phyloP scores from a whole-genome alignment of 164 flowering plant genomes.

The Chloranthus sessilifolius region DNA sequence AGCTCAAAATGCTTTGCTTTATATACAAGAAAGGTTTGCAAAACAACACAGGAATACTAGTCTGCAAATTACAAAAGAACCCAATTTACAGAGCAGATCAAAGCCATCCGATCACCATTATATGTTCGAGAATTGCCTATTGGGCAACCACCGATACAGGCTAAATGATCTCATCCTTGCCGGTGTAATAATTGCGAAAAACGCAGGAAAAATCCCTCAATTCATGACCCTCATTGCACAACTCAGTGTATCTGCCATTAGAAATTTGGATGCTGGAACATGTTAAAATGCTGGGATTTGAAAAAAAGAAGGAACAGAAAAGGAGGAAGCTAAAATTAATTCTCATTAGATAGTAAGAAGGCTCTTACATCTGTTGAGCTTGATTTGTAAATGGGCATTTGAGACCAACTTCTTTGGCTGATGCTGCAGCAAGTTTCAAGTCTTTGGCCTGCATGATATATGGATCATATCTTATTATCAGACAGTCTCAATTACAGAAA shows the following conservation, averaged over 20 bases:
- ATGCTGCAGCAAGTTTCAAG: constrained; percentile 58
- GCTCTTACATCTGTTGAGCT: constrained; percentile 62
- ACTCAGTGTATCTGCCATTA: constrained; percentile 18
- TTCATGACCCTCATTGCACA: constrained; percentile 21
- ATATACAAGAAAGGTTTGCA: no score
- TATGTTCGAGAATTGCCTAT: no score
- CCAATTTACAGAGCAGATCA: no score
- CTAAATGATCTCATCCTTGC: constrained; percentile 24
- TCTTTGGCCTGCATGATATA: constrained; percentile 68
- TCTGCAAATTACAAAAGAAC: no score
- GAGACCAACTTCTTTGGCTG: constrained; percentile 54
- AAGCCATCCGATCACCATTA: no score
- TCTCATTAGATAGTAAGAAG: background rate
- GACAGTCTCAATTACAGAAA: no score
- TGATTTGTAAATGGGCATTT: constrained; percentile 50
- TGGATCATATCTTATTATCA: no score
- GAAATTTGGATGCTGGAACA: background rate
- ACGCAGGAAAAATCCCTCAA: constrained; percentile 26
- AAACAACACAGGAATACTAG: no score
- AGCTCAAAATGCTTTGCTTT: no score
- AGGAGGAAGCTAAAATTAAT: no score
- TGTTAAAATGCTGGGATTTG: background rate
- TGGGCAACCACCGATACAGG: no score
- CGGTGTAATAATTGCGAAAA: constrained; percentile 27
- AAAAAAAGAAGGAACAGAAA: no score